phyloP scores from a whole-genome alignment of 352 stramenopile genomes.

The Globisporangium cylindrosporum region DNA sequence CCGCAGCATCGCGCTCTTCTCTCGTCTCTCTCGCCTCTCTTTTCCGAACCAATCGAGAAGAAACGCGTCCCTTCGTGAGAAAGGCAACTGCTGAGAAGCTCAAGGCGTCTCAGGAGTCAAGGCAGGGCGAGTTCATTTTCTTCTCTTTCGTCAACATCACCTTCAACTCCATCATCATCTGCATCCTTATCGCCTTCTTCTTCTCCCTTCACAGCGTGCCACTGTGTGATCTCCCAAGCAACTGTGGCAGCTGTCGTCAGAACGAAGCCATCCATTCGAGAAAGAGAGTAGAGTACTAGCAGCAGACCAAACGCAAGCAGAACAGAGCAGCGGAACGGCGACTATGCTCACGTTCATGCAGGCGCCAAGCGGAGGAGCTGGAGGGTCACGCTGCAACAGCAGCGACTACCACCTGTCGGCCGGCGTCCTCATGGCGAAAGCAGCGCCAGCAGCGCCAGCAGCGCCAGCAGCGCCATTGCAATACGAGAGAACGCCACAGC shows the following conservation, averaged over 20 bases:
- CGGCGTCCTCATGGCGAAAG: conserved; percentile 2
- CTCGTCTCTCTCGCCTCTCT: too few relatives aligned
- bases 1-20: too few relatives aligned
- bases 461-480: neutral
- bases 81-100: too few relatives aligned
- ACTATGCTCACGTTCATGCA: neutral
- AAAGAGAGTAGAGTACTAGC: neutral
- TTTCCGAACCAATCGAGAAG: too few relatives aligned
- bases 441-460: neutral
- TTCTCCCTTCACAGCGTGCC: too few relatives aligned
- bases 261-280: neutral
- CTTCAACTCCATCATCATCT: neutral
- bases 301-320: too few relatives aligned
- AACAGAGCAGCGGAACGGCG: neutral
- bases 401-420: conserved; percentile 7
- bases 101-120: too few relatives aligned
- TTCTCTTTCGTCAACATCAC: neutral
- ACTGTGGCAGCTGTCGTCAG: neutral
- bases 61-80: too few relatives aligned
- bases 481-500: neutral
- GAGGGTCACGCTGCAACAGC: neutral
- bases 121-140: neutral
- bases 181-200: too few relatives aligned
- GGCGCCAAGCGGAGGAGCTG: too few relatives aligned
- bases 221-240: too few relatives aligned